Base-by-base conservation (phyloP, 139 green algal species). In the Auxenochlorella pyrenoidosa region DNA sequence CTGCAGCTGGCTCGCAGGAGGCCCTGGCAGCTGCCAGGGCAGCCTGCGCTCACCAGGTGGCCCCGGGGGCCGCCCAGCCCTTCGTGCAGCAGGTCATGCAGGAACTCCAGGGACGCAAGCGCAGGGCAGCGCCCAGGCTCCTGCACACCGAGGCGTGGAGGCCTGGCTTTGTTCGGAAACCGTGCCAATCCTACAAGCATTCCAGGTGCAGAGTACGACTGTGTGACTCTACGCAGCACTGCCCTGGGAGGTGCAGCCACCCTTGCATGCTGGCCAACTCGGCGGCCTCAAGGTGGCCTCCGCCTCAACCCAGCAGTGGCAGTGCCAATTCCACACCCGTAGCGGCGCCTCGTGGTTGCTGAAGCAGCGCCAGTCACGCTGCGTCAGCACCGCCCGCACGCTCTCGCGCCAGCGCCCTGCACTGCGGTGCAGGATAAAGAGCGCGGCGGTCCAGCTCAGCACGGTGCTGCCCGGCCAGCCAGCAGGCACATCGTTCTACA, bases 331-430 rank as follows among this genome's bases (percentile, higher is more conserved):
- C 34, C 41, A 44, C 71, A 85, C 43, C 70, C 26, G 41, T 43
- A 70, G 44, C 63, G 79, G 79, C 70, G 70, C 63, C 41, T 79
- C 63, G 30, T 85, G 79, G 19, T 85, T 85, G 43, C 79, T 65
- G 41, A 70, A 85, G 79, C 70, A 85, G 71, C 58, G 38, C 71
- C 71, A 70, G 43, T 72, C 43, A 13, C 41, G 36, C 43, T 85
- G 38, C 43, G 71, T 19, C 21, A 79, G 43, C 38, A 79, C 79
- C 26, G 32, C 71, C 40, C 71, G 70, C 43, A 85, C 43, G 24
- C 71, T 73, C 43, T 85, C 40, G 28, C 71, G 63, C 43, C 71
- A 51, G 41, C 71, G 71, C 6, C 13, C 71, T 10, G 13, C 44
- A 78, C 63, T 72, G 79, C 70, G 38, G 66, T 22, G 54, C 54